Evolutionary conservation across 495 filamentous ascomycete genomes (phyloP), one percentile per base, ranked within the genome.

Genomic region (Podospora fimiseda): DNA sequence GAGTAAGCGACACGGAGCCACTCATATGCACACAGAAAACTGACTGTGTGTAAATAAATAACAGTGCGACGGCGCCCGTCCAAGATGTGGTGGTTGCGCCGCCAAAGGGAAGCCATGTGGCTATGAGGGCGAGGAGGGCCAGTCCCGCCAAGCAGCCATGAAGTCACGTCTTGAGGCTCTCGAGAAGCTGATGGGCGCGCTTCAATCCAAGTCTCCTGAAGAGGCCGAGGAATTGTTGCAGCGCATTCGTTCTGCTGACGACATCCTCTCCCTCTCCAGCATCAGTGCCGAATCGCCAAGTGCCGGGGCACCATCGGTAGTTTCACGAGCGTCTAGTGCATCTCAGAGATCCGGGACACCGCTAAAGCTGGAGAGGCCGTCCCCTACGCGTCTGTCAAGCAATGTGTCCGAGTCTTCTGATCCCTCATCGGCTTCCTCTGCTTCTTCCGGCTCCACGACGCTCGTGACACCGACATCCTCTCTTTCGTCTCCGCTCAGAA

Each of bases 71-170:
- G 62, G 64, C 36, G 52, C 39, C 19, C 62, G 64, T 0, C 64
- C 64, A 0, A 48, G 53, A 45, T 67, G 64, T 47, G 47, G 59
- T 9, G 54, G 44, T 9, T 67, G 64, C 43, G 44, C 39, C 9
- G 24, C 57, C 14, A 59, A 57, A 39, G 38, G 37, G 2, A 41
- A 48, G 11, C 42, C 50, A 6, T 67, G 64, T 23, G 37, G 53
- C 16, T 67, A 65, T 24, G 59, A 65, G n/a, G 62, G 62, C 30
- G 57, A 64, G 19, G 62, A 45, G 3, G 62, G 64, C 43, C 64
- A 67, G 39, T 67, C 64, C 6, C 57, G 57, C 21, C 57, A 65
- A 13, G 57, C 55, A 0, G 59, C 60, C 16, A 56, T 57, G 43
- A 55, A 58, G 47, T 36, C 60, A 5, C 57, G 62, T 1, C 39